phyloP scores from a whole-genome alignment of 2,329 filamentous ascomycete species.

The Sodiomyces alkalinus region DNA sequence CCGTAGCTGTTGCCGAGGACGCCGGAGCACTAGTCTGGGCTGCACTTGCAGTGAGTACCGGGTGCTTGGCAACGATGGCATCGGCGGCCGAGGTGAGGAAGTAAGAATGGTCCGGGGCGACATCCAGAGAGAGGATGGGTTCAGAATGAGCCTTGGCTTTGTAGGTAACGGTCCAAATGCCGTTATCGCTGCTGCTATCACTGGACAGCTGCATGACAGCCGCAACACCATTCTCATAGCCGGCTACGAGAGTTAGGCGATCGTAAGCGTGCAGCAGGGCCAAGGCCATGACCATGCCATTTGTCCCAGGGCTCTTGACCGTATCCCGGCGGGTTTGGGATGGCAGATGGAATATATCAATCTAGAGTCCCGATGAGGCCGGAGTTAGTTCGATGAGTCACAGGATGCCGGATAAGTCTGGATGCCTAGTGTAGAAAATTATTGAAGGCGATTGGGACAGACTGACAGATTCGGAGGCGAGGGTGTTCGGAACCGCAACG shows the following conservation, averaged over 20 bases:
- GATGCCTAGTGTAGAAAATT: too few relatives aligned
- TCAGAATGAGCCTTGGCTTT: conserved; percentile 56
- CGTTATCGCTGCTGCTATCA: conserved; percentile 15
- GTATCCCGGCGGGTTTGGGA: conserved; percentile 53
- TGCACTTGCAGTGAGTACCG: conserved; percentile 28
- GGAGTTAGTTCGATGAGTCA: conserved; percentile 1
- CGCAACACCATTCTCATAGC: conserved; percentile 73
- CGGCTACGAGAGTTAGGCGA: conserved; percentile 50
- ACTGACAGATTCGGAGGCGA: conserved; percentile 54
- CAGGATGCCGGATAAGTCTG: too few relatives aligned
- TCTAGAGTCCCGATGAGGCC: too few relatives aligned
- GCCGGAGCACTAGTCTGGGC: conserved; percentile 1
- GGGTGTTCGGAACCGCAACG: conserved; percentile 66
- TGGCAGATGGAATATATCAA: conserved; percentile 77
- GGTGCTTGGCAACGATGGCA: conserved; percentile 61
- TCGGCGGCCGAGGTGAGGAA: conserved; percentile 79
- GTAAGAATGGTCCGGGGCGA: conserved; percentile 31
- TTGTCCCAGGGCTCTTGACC: conserved; percentile 31
- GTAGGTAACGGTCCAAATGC: conserved; percentile 41
- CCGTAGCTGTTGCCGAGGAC: neutral
- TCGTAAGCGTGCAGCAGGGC: conserved; percentile 36
- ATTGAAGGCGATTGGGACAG: too few relatives aligned
- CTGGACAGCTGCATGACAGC: conserved; percentile 44
- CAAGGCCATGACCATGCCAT: conserved; percentile 84
- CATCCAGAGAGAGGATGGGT: conserved; percentile 62